These are phyloP conservation scores for Alternaria ventricosa DNA, from an alignment of 2,329 filamentous ascomycete species.

Conservation along the genomic window DNA sequence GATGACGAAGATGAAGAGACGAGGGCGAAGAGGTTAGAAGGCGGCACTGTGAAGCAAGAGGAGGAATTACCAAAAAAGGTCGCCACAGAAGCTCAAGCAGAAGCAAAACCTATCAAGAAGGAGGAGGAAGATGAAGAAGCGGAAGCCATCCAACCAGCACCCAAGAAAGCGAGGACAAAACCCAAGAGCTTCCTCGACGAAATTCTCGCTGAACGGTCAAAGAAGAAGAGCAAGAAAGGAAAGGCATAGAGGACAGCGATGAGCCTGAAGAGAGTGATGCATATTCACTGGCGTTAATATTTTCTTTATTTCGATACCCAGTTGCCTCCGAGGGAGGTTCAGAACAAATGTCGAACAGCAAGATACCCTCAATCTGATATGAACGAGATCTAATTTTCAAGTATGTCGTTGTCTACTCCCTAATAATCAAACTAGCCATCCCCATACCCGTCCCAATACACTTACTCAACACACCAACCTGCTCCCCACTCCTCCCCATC, in stretches of 20 bases:
- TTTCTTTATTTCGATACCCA: neutral
- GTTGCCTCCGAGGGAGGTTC: neutral
- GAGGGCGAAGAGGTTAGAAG: constrained; percentile 10
- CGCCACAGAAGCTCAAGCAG: neutral
- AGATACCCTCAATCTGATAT: neutral
- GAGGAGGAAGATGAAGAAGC: constrained; percentile 9
- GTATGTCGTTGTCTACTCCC: constrained; percentile 44
- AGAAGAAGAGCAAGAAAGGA: constrained; percentile 56
- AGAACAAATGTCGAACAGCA: neutral
- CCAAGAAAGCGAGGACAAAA: constrained; percentile 38
- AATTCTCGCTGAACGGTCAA: constrained; percentile 56
- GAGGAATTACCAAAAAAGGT: neutral
- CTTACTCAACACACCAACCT: constrained; percentile 89
- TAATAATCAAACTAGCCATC: constrained; percentile 60
- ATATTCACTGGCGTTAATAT: neutral
- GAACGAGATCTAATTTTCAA: neutral
- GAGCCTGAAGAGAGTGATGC: neutral
- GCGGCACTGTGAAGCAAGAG: neutral
- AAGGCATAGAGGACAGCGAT: neutral
- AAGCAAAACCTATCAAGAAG: constrained; percentile 6
- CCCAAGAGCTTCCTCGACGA: constrained; percentile 63
- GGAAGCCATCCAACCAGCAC: constrained; percentile 15
- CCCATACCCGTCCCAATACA: constrained; percentile 67
- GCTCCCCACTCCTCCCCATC: constrained; percentile 69
- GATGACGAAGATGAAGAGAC: constrained; percentile 21